Evolutionary conservation across 192 early-diverging fungal genomes (phyloP).

Genomic region (Neocallimastix lanati): DNA sequence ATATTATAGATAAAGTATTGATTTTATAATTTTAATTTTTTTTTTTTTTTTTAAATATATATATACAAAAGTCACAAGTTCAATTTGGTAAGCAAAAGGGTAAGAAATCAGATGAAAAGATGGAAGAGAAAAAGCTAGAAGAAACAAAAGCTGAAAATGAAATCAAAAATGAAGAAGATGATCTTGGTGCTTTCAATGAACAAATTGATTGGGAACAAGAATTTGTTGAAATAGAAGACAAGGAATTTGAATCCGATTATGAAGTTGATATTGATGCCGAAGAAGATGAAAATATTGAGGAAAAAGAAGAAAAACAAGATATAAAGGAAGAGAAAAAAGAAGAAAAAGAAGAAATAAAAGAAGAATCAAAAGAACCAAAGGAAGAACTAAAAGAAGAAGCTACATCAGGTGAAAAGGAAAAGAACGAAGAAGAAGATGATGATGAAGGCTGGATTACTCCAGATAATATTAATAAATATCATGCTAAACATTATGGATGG

Average conservation of each 20-base stretch:
- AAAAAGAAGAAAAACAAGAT: neutral
- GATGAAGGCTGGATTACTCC: constrained; percentile 89
- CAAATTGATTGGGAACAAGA: neutral
- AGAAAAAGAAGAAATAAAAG: neutral
- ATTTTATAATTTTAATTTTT: no score
- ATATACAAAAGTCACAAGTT: neutral
- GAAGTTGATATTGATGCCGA: neutral
- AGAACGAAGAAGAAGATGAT: constrained; percentile 23
- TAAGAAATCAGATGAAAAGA: constrained; percentile 6
- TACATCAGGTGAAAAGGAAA: constrained; percentile 4
- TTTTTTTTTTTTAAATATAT: no score
- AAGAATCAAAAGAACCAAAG: neutral
- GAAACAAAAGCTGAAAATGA: neutral
- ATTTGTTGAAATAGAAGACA: neutral
- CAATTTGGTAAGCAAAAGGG: constrained; percentile 1
- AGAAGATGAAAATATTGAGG: neutral
- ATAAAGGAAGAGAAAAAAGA: neutral
- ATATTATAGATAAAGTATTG: no score
- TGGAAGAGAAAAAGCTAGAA: constrained; percentile 10
- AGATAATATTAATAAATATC: constrained; percentile 54
- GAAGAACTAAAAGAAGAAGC: constrained; percentile 1
- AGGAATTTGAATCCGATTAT: constrained; percentile 2
- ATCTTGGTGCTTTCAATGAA: neutral
- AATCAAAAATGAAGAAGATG: neutral
- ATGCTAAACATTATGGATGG: constrained; percentile 12